phyloP scores from a whole-genome alignment of 2,329 filamentous ascomycete genomes.

The Mycosphaerella arachidis region DNA sequence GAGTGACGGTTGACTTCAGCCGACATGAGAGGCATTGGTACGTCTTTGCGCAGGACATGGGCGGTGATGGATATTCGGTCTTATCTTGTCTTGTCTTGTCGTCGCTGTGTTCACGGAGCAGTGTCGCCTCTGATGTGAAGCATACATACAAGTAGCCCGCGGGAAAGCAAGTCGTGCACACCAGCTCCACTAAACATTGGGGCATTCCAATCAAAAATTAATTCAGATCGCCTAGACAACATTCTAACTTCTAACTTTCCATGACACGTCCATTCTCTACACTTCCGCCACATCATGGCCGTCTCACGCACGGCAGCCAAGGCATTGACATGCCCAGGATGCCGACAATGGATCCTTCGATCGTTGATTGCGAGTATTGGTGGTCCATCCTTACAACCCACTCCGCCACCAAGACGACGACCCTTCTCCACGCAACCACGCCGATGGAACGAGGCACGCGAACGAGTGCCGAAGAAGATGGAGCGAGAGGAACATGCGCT shows the following conservation, averaged over 20 bases:
- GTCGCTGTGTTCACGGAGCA: neutral
- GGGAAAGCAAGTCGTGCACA: neutral
- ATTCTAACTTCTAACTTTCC: no score
- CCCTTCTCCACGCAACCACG: slow-evolving; percentile 18
- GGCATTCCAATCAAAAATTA: neutral
- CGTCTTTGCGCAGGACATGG: slow-evolving; percentile 25
- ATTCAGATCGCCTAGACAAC: no score
- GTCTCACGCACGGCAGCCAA: slow-evolving; percentile 13
- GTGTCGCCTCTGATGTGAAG: no score
- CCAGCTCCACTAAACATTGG: neutral
- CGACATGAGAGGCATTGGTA: slow-evolving; percentile 34
- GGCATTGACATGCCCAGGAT: slow-evolving; percentile 19
- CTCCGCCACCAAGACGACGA: slow-evolving; percentile 14
- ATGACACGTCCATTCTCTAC: neutral
- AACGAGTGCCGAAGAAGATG: slow-evolving; percentile 13
- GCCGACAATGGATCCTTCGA: slow-evolving; percentile 26
- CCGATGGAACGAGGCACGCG: slow-evolving; percentile 19
- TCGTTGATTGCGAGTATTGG: slow-evolving; percentile 31
- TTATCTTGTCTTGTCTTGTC: neutral
- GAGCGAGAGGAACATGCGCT: slow-evolving; percentile 18
- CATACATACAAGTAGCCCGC: neutral
- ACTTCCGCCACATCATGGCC: slow-evolving; percentile 11
- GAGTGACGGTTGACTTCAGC: slow-evolving; percentile 19
- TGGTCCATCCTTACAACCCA: slow-evolving; percentile 12
- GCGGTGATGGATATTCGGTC: neutral